Percentiles rank a stretch among this genome's conserved stretches.
Conservation (phyloP, 805 yeast genomes). For the Metschnikowia kofuensis region DNA sequence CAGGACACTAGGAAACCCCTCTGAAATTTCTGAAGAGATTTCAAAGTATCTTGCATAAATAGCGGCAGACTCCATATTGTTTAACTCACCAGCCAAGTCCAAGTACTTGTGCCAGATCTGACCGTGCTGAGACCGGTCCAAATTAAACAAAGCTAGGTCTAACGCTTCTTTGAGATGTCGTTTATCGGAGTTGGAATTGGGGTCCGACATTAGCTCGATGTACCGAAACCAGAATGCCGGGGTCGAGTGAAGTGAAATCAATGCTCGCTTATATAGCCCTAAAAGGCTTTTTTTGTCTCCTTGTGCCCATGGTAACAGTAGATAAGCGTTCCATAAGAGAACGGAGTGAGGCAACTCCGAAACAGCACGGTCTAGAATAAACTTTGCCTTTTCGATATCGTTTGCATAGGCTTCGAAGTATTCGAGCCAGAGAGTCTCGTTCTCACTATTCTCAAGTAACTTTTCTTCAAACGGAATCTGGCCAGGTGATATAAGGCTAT, state of each 20-base stretch:
- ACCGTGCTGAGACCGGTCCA: conserved; percentile 52
- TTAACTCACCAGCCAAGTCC: conserved; percentile 45
- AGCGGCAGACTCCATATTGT: conserved; percentile 36
- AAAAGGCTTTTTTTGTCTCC: neutral
- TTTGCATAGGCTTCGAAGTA: conserved; percentile 12
- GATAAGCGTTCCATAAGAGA: conserved; percentile 17
- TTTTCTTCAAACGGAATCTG: conserved; percentile 13
- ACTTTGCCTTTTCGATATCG: conserved; percentile 4
- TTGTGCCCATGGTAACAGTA: conserved; percentile 14
- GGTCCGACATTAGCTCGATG: conserved; percentile 3
- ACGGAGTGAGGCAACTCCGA: conserved; percentile 14
- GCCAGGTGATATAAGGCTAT: conserved; percentile 8
- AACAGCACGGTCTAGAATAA: conserved; percentile 18
- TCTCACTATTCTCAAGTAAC: conserved; percentile 6
- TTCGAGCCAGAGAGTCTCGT: conserved; percentile 18
- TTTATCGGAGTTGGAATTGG: neutral
- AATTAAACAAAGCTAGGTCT: conserved; percentile 45
- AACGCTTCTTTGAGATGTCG: conserved; percentile 25
- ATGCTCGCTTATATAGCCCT: conserved; percentile 9
- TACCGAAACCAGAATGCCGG: conserved; percentile 15
- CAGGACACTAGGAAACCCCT: neutral
- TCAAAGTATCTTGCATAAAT: conserved; percentile 32
- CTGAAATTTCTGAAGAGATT: neutral
- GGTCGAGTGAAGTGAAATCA: conserved; percentile 1
- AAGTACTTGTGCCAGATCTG: conserved; percentile 48